A percentile compares a stretch with the other conserved stretches of the same genome.
phyloP scores from a whole-genome alignment of 805 yeast genomes.

The Suhomyces tanzawaensis region DNA sequence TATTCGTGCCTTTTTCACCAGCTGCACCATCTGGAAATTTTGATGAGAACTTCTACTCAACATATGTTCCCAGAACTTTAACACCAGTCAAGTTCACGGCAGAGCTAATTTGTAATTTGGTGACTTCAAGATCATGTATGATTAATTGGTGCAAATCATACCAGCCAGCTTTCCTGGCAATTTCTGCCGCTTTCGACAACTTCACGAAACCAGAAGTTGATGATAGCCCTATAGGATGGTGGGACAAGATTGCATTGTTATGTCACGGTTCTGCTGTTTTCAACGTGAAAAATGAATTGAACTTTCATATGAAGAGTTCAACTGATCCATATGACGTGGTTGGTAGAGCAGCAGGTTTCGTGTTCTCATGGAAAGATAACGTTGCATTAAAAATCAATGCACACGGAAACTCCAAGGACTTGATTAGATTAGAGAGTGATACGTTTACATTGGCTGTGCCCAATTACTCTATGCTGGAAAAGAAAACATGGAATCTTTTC shows the following conservation, averaged over 20 bases:
- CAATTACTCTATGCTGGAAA: constrained; percentile 37
- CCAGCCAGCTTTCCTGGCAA: constrained; percentile 58
- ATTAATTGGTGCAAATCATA: constrained; percentile 65
- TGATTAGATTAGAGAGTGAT: constrained; percentile 53
- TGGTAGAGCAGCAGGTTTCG: constrained; percentile 62
- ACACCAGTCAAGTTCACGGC: constrained; percentile 58
- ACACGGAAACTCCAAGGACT: constrained; percentile 46
- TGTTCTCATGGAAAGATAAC: constrained; percentile 61
- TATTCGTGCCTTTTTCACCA: constrained; percentile 60
- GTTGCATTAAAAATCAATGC: constrained; percentile 51
- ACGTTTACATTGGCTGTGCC: constrained; percentile 59
- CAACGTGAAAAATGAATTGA: constrained; percentile 50
- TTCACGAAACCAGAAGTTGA: constrained; percentile 46
- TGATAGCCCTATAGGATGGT: constrained; percentile 46
- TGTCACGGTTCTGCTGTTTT: constrained; percentile 54
- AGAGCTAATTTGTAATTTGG: constrained; percentile 46
- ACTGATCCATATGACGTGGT: constrained; percentile 55
- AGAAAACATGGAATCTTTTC: constrained; percentile 38
- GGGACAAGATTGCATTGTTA: constrained; percentile 53
- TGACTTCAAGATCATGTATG: constrained; percentile 46
- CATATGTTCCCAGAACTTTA: constrained; percentile 58
- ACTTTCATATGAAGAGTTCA: constrained; percentile 62
- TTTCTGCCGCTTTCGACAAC: constrained; percentile 40
- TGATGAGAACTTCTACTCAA: constrained; percentile 53
- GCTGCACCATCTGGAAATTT: constrained; percentile 37